Conservation (phyloP, 371 early-diverging fungal species). For the Nematocida sp. region DNA sequence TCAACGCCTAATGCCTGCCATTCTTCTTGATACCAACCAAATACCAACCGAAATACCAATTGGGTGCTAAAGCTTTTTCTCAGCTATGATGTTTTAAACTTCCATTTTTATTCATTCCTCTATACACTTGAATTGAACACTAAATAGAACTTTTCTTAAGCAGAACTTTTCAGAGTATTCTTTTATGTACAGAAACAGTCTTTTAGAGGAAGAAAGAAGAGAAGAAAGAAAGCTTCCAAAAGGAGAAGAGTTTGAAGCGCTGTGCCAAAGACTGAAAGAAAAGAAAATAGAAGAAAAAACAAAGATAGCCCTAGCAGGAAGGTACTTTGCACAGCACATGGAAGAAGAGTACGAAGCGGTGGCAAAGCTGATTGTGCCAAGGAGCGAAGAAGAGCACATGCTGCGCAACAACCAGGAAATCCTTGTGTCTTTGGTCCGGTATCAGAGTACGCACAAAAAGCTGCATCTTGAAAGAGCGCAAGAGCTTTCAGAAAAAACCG, state of each 20-base stretch:
- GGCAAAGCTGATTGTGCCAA: not conserved
- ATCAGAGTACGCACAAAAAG: not conserved
- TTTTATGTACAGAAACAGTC: too few relatives aligned
- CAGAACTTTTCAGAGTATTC: too few relatives aligned
- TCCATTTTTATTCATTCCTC: too few relatives aligned
- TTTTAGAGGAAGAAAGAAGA: not conserved
- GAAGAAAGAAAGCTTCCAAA: not conserved
- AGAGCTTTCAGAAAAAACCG: constrained; percentile 17
- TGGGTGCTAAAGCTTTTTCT: too few relatives aligned
- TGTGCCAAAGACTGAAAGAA: not conserved
- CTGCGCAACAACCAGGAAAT: constrained; percentile 42
- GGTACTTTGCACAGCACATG: constrained; percentile 14
- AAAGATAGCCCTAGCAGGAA: constrained; percentile 37
- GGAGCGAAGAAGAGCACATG: not conserved
- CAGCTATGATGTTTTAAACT: too few relatives aligned
- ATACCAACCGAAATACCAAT: too few relatives aligned
- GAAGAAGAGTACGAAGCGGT: constrained; percentile 17
- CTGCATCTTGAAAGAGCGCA: not conserved
- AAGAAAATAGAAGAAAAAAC: constrained; percentile 6
- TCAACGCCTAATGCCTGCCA: too few relatives aligned
- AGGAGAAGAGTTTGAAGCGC: constrained; percentile 24
- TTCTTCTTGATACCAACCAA: too few relatives aligned
- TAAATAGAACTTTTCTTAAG: too few relatives aligned
- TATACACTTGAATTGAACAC: too few relatives aligned
- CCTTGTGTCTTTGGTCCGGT: constrained; percentile 1